Evolutionary conservation across 805 yeast genomes (phyloP).

Genomic region (Metschnikowia borealis): DNA sequence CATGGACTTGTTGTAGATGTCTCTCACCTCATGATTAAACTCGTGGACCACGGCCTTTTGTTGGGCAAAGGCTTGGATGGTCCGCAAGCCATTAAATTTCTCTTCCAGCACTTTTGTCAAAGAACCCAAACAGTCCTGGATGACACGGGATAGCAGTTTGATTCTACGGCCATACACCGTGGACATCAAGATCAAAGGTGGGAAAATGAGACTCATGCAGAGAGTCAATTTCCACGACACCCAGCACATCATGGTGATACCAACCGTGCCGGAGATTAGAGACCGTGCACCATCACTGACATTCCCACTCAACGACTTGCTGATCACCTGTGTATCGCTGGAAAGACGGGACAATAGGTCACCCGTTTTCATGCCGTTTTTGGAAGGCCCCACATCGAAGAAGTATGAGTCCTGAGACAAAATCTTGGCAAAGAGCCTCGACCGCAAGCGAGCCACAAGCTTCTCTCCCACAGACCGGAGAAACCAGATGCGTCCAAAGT

Average conservation of each 20-base stretch:
- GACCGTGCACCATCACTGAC: constrained; percentile 91
- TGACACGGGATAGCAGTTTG: constrained; percentile 64
- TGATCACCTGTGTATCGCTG: constrained; percentile 83
- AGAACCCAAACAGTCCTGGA: constrained; percentile 81
- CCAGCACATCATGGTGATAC: constrained; percentile 85
- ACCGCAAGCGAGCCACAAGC: constrained; percentile 77
- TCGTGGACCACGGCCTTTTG: constrained; percentile 73
- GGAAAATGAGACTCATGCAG: constrained; percentile 74
- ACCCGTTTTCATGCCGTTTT: constrained; percentile 63
- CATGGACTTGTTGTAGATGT: constrained; percentile 62
- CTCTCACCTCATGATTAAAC: constrained; percentile 68
- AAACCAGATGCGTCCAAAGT: constrained; percentile 74
- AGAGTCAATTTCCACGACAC: constrained; percentile 81
- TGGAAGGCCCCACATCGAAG: constrained; percentile 68
- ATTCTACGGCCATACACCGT: constrained; percentile 78
- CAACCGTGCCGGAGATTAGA: constrained; percentile 75
- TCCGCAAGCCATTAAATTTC: constrained; percentile 75
- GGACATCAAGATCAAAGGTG: constrained; percentile 79
- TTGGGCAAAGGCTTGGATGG: constrained; percentile 88
- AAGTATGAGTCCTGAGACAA: constrained; percentile 85
- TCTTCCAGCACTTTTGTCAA: constrained; percentile 91
- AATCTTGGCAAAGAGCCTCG: constrained; percentile 70
- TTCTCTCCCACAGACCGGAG: constrained; percentile 81
- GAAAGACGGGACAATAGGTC: constrained; percentile 86
- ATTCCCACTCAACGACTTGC: constrained; percentile 82